Percentiles rank a stretch among this genome's conserved stretches.
phyloP scores from a whole-genome alignment of 2,329 filamentous ascomycete species.

The Paraconiothyrium brasiliense region DNA sequence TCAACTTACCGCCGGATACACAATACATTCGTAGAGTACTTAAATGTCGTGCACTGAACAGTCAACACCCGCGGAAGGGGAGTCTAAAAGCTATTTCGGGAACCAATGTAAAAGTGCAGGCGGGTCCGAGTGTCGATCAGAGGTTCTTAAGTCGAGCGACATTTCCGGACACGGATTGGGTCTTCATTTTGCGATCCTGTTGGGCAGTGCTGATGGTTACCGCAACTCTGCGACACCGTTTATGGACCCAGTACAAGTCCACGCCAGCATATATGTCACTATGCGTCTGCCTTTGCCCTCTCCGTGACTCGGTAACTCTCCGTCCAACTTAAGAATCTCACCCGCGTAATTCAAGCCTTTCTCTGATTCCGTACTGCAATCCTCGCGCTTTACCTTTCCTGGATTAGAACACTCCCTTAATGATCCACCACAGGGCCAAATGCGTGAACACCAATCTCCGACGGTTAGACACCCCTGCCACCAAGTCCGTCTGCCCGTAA shows the following conservation, averaged over 20 bases:
- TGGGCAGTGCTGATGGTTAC: too few relatives aligned
- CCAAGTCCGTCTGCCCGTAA: conserved; percentile 7
- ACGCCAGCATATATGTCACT: conserved; percentile 2
- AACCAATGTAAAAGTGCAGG: too few relatives aligned
- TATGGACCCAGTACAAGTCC: not conserved
- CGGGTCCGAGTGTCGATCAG: too few relatives aligned
- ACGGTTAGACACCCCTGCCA: not conserved
- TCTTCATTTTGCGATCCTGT: too few relatives aligned
- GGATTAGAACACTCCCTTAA: not conserved
- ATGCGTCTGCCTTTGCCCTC: not conserved
- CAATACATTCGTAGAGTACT: too few relatives aligned
- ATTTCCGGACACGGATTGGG: too few relatives aligned
- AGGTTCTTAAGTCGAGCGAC: too few relatives aligned
- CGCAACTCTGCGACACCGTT: not conserved
- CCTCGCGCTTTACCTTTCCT: not conserved
- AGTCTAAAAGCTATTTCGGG: too few relatives aligned
- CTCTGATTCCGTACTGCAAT: not conserved
- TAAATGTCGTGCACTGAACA: too few relatives aligned
- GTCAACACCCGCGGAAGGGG: not conserved
- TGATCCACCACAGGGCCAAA: conserved; percentile 2
- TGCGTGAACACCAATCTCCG: not conserved
- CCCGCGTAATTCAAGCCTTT: conserved; percentile 2
- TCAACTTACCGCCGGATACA: too few relatives aligned
- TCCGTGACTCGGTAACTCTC: not conserved
- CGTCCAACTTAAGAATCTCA: conserved; percentile 2